phyloP scores from a whole-genome alignment of 352 stramenopile species.

The Pythium grandisporangium region DNA sequence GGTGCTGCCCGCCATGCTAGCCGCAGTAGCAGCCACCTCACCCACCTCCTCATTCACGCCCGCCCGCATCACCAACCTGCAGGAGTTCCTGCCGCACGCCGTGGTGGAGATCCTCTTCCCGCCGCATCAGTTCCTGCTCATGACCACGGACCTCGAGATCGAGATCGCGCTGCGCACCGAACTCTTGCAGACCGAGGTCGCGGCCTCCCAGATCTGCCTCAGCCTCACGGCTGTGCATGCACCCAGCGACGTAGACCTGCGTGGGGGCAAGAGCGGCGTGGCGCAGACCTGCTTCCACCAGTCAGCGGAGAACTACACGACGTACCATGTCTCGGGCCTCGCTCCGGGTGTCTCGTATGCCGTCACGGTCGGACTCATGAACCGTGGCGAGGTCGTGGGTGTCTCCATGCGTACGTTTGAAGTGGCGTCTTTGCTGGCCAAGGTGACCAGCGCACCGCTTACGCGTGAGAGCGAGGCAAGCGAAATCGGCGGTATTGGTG shows the following conservation, averaged over 20 bases:
- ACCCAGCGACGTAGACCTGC: constrained; percentile 26
- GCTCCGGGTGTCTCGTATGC: constrained; percentile 42
- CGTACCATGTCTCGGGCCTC: constrained; percentile 47
- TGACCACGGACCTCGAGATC: constrained; percentile 34
- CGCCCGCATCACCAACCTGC: neutral
- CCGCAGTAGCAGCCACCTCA: too few relatives aligned
- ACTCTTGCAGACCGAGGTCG: constrained; percentile 14
- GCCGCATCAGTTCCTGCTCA: constrained; percentile 32
- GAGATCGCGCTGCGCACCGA: constrained; percentile 36
- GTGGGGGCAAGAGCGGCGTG: constrained; percentile 16
- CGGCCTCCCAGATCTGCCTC: constrained; percentile 39
- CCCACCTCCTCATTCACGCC: too few relatives aligned
- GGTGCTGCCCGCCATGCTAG: too few relatives aligned
- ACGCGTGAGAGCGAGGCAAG: too few relatives aligned
- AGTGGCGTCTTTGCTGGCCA: constrained; percentile 32
- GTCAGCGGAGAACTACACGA: constrained; percentile 30
- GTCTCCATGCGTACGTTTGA: constrained; percentile 58
- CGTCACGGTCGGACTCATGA: constrained; percentile 42
- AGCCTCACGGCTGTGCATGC: constrained; percentile 35
- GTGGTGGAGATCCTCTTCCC: constrained; percentile 52
- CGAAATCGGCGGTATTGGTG: too few relatives aligned
- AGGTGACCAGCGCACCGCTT: too few relatives aligned
- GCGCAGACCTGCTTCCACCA: constrained; percentile 56
- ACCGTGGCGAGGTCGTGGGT: constrained; percentile 32
- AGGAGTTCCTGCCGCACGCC: constrained; percentile 1